A percentile compares a stretch with the other conserved stretches of the same genome.
Evolutionary conservation across 495 filamentous ascomycete genomes (phyloP).

Genomic region (Talaromyces thailandensis): DNA sequence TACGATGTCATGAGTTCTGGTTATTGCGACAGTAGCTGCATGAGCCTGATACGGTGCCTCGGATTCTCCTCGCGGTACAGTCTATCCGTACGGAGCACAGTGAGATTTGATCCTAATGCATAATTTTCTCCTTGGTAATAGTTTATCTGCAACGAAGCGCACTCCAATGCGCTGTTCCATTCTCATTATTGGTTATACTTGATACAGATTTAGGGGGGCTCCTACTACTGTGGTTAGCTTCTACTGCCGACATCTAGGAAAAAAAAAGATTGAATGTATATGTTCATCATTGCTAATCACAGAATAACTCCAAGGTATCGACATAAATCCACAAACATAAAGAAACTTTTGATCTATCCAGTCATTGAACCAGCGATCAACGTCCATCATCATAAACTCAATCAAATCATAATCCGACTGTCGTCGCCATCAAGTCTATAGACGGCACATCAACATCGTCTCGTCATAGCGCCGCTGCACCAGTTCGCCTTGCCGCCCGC

Average conservation of each 20-base stretch:
- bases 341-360: constrained; percentile 4
- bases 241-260: too few relatives aligned
- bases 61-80: too few relatives aligned
- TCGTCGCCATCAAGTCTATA: too few relatives aligned
- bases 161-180: background rate
- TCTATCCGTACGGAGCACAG: background rate
- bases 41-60: too few relatives aligned
- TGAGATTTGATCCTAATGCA: background rate
- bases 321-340: constrained; percentile 1
- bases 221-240: background rate
- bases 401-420: background rate
- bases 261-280: background rate
- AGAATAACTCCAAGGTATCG: background rate
- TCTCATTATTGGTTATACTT: background rate
- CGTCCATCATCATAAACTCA: background rate
- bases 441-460: background rate
- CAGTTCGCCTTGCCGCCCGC: background rate
- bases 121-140: background rate
- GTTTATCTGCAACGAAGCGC: background rate
- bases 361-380: background rate
- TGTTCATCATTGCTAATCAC: background rate
- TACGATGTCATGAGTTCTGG: too few relatives aligned
- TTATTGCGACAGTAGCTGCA: too few relatives aligned
- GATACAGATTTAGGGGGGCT: background rate
- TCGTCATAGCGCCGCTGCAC: background rate